A percentile compares a stretch with the other conserved stretches of the same genome.
These are phyloP conservation scores for Solanum arcanum DNA, from an alignment of 257 asterid genomes.

Conservation along the genomic window DNA sequence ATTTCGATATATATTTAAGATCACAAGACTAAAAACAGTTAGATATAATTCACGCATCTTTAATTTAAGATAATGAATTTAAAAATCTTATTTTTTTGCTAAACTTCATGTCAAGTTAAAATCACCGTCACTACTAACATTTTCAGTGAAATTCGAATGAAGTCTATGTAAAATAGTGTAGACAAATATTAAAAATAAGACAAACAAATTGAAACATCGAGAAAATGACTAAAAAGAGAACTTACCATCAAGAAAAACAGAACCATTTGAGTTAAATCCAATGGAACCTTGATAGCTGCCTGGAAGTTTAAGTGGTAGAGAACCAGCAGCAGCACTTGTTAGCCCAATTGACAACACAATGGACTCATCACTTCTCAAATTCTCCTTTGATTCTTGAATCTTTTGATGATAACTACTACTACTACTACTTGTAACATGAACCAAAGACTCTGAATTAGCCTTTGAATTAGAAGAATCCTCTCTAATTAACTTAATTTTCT, in stretches of 20 bases:
- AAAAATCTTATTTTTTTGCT: too few species aligned
- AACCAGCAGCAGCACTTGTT: constrained; percentile 23
- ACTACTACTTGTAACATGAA: constrained; percentile 20
- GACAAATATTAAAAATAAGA: neutral
- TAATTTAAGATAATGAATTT: too few species aligned
- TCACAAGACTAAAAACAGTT: too few species aligned
- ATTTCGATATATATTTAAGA: too few species aligned
- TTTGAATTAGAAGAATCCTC: constrained; percentile 44
- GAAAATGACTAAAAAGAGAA: neutral
- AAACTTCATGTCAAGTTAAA: neutral
- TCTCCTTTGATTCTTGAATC: constrained; percentile 10
- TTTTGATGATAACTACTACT: constrained; percentile 16
- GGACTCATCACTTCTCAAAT: constrained; percentile 2
- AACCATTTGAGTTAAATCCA: constrained; percentile 74
- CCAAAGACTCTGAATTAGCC: constrained; percentile 7
- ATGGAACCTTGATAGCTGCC: constrained; percentile 64
- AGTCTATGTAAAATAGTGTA: accelerated
- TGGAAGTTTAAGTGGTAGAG: constrained; percentile 45
- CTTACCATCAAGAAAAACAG: constrained; percentile 71
- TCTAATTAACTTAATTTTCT: constrained; percentile 49
- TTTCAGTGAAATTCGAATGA: too few species aligned
- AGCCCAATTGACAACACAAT: constrained; percentile 43
- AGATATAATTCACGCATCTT: too few species aligned
- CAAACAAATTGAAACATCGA: neutral
- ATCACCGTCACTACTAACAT: neutral